These are phyloP conservation scores for Sutorius australiensis DNA, from an alignment of 768 basidiomycete species.

Conservation along the genomic window DNA sequence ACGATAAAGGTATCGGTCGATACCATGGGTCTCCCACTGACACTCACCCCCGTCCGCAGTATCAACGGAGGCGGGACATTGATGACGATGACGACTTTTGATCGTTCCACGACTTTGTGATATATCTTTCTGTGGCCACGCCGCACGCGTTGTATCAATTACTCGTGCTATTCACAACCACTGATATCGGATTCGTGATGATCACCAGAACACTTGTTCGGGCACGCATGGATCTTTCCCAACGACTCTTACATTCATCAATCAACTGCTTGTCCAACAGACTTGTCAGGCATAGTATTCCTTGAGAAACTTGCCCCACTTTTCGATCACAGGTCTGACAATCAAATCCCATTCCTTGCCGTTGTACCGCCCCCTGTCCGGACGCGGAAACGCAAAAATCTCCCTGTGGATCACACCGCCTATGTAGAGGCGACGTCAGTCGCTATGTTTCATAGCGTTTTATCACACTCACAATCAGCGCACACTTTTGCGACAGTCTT, in stretches of 20 bases:
- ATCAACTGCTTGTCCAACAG: background rate
- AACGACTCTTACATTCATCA: background rate
- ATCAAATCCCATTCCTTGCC: conserved; percentile 72
- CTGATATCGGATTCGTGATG: background rate
- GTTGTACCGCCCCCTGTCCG: conserved; percentile 47
- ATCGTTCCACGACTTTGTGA: background rate
- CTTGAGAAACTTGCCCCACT: conserved; percentile 67
- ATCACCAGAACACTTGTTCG: background rate
- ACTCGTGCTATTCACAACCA: background rate
- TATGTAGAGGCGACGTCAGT: conserved; percentile 20
- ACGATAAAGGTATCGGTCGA: conserved; percentile 49
- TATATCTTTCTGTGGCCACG: background rate
- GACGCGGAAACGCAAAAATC: conserved; percentile 69
- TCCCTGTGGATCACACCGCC: conserved; percentile 67
- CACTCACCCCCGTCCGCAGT: conserved; percentile 34
- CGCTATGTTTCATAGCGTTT: background rate
- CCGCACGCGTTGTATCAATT: background rate
- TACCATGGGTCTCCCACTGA: background rate
- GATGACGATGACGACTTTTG: conserved; percentile 62
- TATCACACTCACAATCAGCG: conserved; percentile 41
- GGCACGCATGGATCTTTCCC: background rate
- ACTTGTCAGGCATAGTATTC: conserved; percentile 28
- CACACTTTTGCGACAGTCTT: conserved; percentile 31
- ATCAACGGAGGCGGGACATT: conserved; percentile 60
- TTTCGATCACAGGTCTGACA: conserved; percentile 71